Percentiles rank a stretch among this genome's conserved stretches.
phyloP scores from a whole-genome alignment of 768 basidiomycete genomes.

The Plicaturopsis crispa region DNA sequence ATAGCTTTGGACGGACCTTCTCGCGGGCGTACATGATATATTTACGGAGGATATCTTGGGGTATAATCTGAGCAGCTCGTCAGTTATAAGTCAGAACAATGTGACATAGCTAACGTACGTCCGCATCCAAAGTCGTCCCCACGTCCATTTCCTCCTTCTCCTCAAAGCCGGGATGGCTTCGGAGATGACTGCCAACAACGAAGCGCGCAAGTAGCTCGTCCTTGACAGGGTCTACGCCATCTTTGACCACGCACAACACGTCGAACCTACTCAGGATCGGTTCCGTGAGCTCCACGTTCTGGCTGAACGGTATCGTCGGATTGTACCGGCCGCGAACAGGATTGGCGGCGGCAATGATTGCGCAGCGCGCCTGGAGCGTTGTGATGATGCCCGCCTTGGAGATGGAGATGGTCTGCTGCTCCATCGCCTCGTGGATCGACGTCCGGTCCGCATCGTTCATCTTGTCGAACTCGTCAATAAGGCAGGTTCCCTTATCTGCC shows the following conservation, averaged over 20 bases:
- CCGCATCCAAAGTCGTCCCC: slow-evolving; percentile 81
- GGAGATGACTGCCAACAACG: slow-evolving; percentile 93
- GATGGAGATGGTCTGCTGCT: slow-evolving; percentile 98
- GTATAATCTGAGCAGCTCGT: slow-evolving; percentile 64
- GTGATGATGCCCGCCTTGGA: slow-evolving; percentile 99
- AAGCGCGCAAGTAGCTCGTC: slow-evolving; percentile 95
- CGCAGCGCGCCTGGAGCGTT: slow-evolving; percentile 95
- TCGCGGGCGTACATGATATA: slow-evolving; percentile 99
- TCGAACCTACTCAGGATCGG: slow-evolving; percentile 98
- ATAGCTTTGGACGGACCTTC: slow-evolving; percentile 85
- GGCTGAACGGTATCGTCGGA: slow-evolving; percentile 95
- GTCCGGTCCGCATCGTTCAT: slow-evolving; percentile 99
- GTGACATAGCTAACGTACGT: slow-evolving; percentile 48
- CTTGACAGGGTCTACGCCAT: slow-evolving; percentile 92
- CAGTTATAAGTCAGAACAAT: background rate
- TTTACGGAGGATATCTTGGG: slow-evolving; percentile 92
- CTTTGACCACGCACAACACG: slow-evolving; percentile 96
- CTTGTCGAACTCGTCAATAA: slow-evolving; percentile 99
- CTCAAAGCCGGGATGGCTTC: slow-evolving; percentile 92
- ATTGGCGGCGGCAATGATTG: slow-evolving; percentile 97
- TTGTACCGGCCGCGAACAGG: slow-evolving; percentile 97
- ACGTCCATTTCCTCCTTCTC: slow-evolving; percentile 90
- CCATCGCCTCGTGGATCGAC: slow-evolving; percentile 99
- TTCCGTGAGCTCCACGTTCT: slow-evolving; percentile 97
- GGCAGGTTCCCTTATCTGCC: slow-evolving; percentile 94